These are phyloP conservation scores for Climacium dendroides DNA, from an alignment of 225 moss, liverwort and hornwort species.

Conservation along the genomic window DNA sequence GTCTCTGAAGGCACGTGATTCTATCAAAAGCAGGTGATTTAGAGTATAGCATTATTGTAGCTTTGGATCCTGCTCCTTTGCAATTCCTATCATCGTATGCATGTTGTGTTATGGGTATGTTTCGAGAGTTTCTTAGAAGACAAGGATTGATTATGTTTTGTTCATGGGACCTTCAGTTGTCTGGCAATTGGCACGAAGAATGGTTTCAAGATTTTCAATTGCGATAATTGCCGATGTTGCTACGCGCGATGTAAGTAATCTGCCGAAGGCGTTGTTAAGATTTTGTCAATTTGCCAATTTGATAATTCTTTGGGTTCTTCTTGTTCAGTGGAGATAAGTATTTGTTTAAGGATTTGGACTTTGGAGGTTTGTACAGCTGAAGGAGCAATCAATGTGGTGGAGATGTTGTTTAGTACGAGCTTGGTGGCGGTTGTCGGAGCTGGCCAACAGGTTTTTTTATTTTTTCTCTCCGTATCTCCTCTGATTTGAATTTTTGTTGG, in stretches of 20 bases:
- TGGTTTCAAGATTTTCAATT: conserved; percentile 78
- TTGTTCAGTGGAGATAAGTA: background rate
- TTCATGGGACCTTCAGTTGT: conserved; percentile 32
- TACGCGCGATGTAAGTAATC: conserved; percentile 64
- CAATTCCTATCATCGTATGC: background rate
- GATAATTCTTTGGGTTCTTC: background rate
- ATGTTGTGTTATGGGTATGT: background rate
- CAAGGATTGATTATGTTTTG: background rate
- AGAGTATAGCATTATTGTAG: background rate
- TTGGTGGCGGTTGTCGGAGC: conserved; percentile 88
- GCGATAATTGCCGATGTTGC: conserved; percentile 67
- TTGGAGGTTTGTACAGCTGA: conserved; percentile 39
- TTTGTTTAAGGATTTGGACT: background rate
- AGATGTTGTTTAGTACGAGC: conserved; percentile 90
- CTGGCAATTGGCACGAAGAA: conserved; percentile 65
- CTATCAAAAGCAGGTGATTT: background rate
- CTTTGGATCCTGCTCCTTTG: background rate
- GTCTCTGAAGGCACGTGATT: background rate
- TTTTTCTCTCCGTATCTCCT: background rate
- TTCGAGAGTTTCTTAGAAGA: background rate
- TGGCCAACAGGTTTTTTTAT: conserved; percentile 62
- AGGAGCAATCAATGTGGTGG: conserved; percentile 76
- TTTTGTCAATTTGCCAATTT: background rate
- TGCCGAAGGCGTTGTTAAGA: background rate
- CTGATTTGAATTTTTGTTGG: background rate